Conservation (phyloP, 2,329 filamentous ascomycete species). For the Aspergillus japonicus region DNA sequence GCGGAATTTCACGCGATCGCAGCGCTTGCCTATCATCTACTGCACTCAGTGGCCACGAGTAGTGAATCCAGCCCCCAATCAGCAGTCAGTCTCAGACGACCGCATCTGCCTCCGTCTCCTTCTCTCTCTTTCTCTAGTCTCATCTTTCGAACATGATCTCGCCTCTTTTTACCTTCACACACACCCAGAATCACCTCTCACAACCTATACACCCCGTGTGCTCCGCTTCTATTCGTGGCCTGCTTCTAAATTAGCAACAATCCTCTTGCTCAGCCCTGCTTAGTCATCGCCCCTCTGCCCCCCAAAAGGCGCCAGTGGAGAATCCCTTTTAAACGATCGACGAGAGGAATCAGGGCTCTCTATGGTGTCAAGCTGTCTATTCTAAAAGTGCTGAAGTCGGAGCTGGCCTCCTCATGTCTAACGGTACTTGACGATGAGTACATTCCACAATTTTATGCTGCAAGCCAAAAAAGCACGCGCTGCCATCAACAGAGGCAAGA, state of each 20-base stretch:
- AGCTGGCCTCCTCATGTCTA: constrained; percentile 30
- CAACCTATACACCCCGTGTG: neutral
- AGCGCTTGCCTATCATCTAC: neutral
- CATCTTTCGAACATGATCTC: neutral
- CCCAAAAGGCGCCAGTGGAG: constrained; percentile 6
- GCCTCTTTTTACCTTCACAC: neutral
- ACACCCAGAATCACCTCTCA: neutral
- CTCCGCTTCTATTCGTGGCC: constrained; percentile 1
- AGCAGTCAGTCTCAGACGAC: constrained; percentile 4
- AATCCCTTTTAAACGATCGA: constrained; percentile 8
- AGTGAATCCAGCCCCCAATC: constrained; percentile 1
- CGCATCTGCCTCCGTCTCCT: neutral
- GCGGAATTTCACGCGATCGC: neutral
- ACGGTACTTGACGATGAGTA: constrained; percentile 33
- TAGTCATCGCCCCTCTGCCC: constrained; percentile 4
- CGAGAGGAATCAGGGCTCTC: constrained; percentile 4
- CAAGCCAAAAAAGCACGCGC: constrained; percentile 35
- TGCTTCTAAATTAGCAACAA: constrained; percentile 8
- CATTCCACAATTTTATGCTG: constrained; percentile 32
- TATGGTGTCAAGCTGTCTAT: constrained; percentile 7
- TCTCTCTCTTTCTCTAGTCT: neutral
- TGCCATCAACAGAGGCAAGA: constrained; percentile 31
- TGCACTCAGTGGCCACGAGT: neutral
- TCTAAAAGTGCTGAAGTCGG: constrained; percentile 16
- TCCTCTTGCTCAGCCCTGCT: constrained; percentile 6